Conservation (phyloP, 2,329 filamentous ascomycete species). For the Pyrenochaeta sp. region DNA sequence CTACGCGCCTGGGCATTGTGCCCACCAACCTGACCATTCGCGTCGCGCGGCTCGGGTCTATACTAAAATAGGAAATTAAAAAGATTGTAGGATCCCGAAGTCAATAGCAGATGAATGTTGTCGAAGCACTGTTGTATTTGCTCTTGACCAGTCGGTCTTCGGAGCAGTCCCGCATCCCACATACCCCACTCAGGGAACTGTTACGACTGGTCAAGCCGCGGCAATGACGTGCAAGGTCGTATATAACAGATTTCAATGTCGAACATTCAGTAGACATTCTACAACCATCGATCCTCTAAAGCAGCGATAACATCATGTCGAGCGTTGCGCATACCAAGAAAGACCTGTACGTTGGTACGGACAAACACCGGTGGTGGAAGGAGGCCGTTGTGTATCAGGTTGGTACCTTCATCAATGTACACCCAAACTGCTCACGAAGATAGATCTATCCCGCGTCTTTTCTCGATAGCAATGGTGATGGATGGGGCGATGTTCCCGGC, state of each 20-base stretch:
- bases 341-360: constrained; percentile 40
- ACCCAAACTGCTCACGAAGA: not conserved
- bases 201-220: constrained; percentile 3
- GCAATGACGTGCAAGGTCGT: constrained; percentile 11
- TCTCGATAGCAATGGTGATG: constrained; percentile 65
- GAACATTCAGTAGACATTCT: not conserved
- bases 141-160: not conserved
- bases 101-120: not conserved
- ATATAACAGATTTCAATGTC: not conserved
- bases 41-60: not conserved
- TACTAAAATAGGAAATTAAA: not conserved
- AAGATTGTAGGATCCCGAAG: not conserved
- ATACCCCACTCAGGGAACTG: constrained; percentile 6
- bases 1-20: not conserved
- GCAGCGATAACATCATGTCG: constrained; percentile 8
- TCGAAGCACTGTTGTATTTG: not conserved
- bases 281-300: not conserved
- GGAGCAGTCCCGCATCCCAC: not conserved
- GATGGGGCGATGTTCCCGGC: constrained; percentile 64
- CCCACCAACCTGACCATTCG: constrained; percentile 5
- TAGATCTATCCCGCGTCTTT: constrained; percentile 68
- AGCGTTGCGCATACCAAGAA: constrained; percentile 17
- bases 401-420: not conserved
- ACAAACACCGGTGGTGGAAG: constrained; percentile 64
- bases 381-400: constrained; percentile 67